Conservation (phyloP, 768 basidiomycete genomes). For the Trametes coccinea region DNA sequence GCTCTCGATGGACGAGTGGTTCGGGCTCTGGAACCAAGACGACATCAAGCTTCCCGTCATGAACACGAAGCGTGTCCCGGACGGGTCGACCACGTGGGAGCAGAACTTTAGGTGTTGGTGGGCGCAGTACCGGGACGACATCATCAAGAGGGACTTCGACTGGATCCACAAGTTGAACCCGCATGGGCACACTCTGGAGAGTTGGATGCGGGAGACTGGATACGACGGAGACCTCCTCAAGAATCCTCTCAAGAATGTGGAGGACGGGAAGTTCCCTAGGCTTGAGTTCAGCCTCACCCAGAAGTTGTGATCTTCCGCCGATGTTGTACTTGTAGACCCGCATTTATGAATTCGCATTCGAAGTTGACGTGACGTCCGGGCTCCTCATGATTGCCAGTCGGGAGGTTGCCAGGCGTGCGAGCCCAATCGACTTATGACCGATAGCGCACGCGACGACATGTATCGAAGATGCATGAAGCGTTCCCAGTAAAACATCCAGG, state of each 20-base stretch:
- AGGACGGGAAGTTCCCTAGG: neutral
- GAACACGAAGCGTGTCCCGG: slow-evolving; percentile 15
- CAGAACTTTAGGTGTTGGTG: slow-evolving; percentile 48
- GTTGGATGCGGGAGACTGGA: slow-evolving; percentile 40
- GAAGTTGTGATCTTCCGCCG: neutral
- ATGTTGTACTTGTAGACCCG: neutral
- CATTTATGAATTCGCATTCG: no score
- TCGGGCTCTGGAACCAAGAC: slow-evolving; percentile 3
- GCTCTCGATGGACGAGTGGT: slow-evolving; percentile 24
- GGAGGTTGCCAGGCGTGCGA: no score
- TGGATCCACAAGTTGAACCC: slow-evolving; percentile 45
- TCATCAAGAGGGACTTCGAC: slow-evolving; percentile 43
- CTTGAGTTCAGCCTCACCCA: neutral
- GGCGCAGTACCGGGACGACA: slow-evolving; percentile 42
- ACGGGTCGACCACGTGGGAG: slow-evolving; percentile 27
- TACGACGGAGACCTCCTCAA: slow-evolving; percentile 25
- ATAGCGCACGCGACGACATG: neutral
- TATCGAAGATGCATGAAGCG: neutral
- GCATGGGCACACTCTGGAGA: slow-evolving; percentile 36
- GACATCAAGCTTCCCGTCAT: slow-evolving; percentile 28
- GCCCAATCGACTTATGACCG: no score
- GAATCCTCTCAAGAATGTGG: neutral
- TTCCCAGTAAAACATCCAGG: neutral
- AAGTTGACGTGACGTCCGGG: no score
- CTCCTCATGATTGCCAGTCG: no score